These are phyloP conservation scores for Pleurostoma richardsiae DNA, from an alignment of 2,329 filamentous ascomycete species.

Conservation along the genomic window DNA sequence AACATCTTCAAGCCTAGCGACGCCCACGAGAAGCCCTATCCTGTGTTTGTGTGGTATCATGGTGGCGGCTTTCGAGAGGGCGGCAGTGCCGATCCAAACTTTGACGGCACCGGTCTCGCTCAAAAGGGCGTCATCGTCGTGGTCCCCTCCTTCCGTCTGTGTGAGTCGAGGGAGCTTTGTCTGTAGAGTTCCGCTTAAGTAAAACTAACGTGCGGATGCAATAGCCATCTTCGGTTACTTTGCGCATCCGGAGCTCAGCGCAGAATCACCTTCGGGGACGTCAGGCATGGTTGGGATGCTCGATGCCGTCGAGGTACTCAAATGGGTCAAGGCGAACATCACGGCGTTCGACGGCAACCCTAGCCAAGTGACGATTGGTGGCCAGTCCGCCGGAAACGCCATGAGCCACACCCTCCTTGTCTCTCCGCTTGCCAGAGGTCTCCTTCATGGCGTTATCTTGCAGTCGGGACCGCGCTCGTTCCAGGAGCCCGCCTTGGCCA, in stretches of 20 bases:
- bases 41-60: constrained; percentile 1
- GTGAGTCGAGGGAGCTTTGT: not conserved
- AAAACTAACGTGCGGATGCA: not conserved
- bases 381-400: constrained; percentile 1
- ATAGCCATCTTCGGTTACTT: constrained; percentile 1
- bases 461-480: constrained; percentile 1
- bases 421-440: not conserved
- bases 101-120: not conserved
- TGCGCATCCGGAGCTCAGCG: constrained; percentile 1
- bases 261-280: not conserved
- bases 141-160: not conserved
- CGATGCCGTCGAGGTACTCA: not conserved
- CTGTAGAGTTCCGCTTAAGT: not conserved
- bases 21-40: constrained; percentile 1
- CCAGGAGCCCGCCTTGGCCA: not conserved
- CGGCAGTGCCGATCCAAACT: constrained; percentile 1
- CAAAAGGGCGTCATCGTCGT: constrained; percentile 1
- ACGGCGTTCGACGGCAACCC: not conserved
- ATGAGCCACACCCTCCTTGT: not conserved
- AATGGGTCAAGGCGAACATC: constrained; percentile 1
- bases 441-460: not conserved
- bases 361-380: not conserved
- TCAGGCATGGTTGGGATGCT: constrained; percentile 1
- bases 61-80: constrained; percentile 2
- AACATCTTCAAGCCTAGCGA: not conserved